Base-by-base conservation (phyloP, 805 yeast species). In the Nakazawaea molendinolei region DNA sequence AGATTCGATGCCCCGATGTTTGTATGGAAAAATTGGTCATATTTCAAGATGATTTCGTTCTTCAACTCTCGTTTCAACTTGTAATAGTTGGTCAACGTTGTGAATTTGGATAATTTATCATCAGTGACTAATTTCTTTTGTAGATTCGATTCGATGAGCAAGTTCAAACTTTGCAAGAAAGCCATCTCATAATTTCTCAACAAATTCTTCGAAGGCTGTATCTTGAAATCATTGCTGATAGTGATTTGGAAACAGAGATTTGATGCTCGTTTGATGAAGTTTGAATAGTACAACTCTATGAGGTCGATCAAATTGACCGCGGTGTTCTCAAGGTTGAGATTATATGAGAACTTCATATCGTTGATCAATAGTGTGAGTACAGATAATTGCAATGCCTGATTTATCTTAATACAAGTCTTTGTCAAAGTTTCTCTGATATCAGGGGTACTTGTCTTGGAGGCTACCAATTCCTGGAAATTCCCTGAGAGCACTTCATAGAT, bases 81-180 rank as follows among this genome's bases (percentile, higher is more conserved):
- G 30, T 66, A 68, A 31, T 80, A 52, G 46, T 79, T 79, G 28
- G 77, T 67, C 28, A 79, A 51, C 0, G 81, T 68, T 31, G 23
- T 33, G 25, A 72, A 49, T 45, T 62, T 61, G 23, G 58, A 51
- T 16, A 54, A 53, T 23, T 60, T 61, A 30, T 55, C 60, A 37
- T 65, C 67, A 39, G 57, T 59, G 28, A 60, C 53, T 25, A 65
- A 52, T 8, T 65, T 59, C 21, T 66, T 63, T 41, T 68, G 67
- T 23, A 72, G 42, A 12, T 69, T 61, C 3, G 64, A 55, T 38
- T 71, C 86, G 36, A 66, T 41, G 19, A 60, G 41, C 5, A 54
- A 38, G 15, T 55, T 51, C 23, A 63, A 53, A 7, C 69, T 57
- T 15, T 47, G 40, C 23, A 57, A 44, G 40, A 70, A 61, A 38